phyloP scores from a whole-genome alignment of 352 stramenopile genomes.

The Lagenidium giganteum region DNA sequence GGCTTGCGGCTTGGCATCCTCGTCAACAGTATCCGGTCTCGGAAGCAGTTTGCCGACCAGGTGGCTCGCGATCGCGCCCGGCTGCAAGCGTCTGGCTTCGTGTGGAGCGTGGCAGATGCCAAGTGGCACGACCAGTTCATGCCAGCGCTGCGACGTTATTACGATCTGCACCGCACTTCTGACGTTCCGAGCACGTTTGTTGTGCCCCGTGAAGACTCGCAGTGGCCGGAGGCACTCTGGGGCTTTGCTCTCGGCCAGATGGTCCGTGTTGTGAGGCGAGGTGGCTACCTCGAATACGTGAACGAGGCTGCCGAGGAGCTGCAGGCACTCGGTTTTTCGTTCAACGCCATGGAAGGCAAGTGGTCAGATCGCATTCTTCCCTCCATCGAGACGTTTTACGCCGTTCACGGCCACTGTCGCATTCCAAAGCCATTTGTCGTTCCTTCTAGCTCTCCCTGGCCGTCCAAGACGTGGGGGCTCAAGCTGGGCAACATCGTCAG shows the following conservation, averaged over 20 bases:
- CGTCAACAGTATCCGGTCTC: too few species aligned
- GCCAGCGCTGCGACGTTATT: constrained; percentile 46
- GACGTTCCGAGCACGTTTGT: constrained; percentile 61
- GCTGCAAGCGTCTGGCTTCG: too few species aligned
- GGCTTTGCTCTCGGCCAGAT: constrained; percentile 59
- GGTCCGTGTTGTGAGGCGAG: constrained; percentile 60
- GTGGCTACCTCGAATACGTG: constrained; percentile 46
- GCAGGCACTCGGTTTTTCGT: constrained; percentile 37
- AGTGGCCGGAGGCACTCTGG: constrained; percentile 42
- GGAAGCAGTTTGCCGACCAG: too few species aligned
- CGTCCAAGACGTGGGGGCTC: constrained; percentile 23
- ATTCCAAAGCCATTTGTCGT: constrained; percentile 35
- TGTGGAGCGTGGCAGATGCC: constrained; percentile 83
- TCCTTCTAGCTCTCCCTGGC: constrained; percentile 27
- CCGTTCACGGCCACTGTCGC: constrained; percentile 35
- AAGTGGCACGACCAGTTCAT: constrained; percentile 71
- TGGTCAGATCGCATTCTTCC: constrained; percentile 53
- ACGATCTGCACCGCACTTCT: constrained; percentile 42
- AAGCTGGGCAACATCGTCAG: constrained; percentile 47
- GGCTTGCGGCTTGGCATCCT: too few species aligned
- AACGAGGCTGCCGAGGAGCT: constrained; percentile 28
- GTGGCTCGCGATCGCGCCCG: too few species aligned
- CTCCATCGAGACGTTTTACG: constrained; percentile 32
- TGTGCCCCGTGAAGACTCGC: constrained; percentile 27
- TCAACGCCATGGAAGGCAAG: constrained; percentile 35